phyloP scores from a whole-genome alignment of 1,139 yeast genomes.

The Wickerhamiella pararugosa region DNA sequence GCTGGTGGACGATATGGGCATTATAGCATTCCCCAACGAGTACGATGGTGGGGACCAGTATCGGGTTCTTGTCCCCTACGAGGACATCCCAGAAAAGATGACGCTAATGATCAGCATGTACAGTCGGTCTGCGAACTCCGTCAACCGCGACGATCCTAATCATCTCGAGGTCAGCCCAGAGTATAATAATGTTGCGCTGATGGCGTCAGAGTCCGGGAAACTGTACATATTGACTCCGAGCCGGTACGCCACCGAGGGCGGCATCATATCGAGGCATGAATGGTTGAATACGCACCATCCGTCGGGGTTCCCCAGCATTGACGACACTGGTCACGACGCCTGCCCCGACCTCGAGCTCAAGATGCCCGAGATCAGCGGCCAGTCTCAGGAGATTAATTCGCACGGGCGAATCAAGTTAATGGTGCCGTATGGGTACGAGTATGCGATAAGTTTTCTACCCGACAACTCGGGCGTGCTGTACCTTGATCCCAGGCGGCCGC shows the following conservation, averaged over 20 bases:
- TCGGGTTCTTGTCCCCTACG: neutral
- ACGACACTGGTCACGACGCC: neutral
- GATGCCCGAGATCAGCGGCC: neutral
- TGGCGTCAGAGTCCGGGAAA: neutral
- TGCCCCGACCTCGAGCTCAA: neutral
- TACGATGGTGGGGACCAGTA: constrained; percentile 4
- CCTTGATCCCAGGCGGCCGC: neutral
- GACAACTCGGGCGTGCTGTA: constrained; percentile 3
- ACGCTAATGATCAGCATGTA: neutral
- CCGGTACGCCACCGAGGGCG: neutral
- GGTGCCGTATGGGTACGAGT: neutral
- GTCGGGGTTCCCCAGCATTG: neutral
- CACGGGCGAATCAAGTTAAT: neutral
- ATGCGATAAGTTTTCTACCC: constrained; percentile 1
- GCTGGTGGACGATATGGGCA: constrained; percentile 1
- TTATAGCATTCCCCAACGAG: neutral
- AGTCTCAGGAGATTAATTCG: neutral
- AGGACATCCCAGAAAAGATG: constrained; percentile 1
- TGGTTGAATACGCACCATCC: neutral
- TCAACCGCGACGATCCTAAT: neutral
- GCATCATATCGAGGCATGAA: neutral
- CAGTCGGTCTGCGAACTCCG: neutral
- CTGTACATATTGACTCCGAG: neutral
- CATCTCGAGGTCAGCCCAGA: neutral
- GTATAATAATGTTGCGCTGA: constrained; percentile 1